Evolutionary conservation across 305 asterid species (phyloP).

Genomic region (Rubia balearica): DNA sequence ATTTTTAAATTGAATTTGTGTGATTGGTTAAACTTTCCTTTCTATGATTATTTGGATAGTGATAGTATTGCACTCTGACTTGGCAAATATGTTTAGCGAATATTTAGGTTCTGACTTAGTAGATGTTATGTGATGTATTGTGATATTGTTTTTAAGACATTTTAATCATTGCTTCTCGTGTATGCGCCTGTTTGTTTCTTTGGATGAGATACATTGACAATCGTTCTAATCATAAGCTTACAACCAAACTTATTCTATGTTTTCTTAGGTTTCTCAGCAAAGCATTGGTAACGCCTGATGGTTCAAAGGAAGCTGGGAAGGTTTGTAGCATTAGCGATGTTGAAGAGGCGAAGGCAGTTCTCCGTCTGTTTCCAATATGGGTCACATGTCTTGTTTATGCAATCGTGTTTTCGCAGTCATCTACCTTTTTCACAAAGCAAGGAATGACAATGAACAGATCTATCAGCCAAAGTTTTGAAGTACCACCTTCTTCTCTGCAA

Average conservation of each 20-base stretch:
- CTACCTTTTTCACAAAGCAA: constrained; percentile 54
- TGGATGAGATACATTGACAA: background rate
- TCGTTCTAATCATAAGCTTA: background rate
- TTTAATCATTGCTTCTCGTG: background rate
- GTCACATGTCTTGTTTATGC: constrained; percentile 23
- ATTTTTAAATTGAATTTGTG: background rate
- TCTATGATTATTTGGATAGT: background rate
- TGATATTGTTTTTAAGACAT: background rate
- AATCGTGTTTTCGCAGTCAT: constrained; percentile 29
- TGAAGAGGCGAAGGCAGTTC: constrained; percentile 29
- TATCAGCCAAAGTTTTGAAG: constrained; percentile 24
- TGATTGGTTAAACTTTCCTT: background rate
- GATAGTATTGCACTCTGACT: background rate
- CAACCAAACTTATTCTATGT: background rate
- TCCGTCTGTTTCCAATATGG: constrained; percentile 29
- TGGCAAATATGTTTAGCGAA: background rate
- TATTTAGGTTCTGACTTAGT: background rate
- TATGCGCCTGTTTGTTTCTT: background rate
- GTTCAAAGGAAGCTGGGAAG: constrained; percentile 14
- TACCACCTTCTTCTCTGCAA: constrained; percentile 53
- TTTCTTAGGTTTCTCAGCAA: constrained; percentile 32
- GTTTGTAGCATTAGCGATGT: constrained; percentile 18
- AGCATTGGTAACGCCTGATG: constrained; percentile 27
- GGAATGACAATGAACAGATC: constrained; percentile 49
- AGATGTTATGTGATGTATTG: background rate